Base-by-base conservation (phyloP, 2,329 filamentous ascomycete genomes). In the Colletotrichum aenigma region DNA sequence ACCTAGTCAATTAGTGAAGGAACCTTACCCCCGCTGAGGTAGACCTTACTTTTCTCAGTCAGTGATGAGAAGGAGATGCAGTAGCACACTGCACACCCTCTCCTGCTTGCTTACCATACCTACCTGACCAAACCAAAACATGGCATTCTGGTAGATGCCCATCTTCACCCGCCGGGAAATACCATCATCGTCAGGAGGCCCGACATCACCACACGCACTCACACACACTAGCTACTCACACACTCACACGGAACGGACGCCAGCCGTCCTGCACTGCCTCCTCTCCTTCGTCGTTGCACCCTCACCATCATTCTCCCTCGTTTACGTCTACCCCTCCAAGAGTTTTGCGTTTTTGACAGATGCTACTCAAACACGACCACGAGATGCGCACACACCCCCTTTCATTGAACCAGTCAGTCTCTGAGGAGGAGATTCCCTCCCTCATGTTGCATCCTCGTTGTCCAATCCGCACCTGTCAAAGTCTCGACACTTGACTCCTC, bases 121-220 rank as follows among this genome's bases (percentile, higher is more conserved):
- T 21, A 48, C 43, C 43, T 21, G 21, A 58, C 70, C 61, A 28
- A 28, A 65, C 64, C 62, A 60, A 62, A 73, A 70, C 60, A 76
- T 76, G 74, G 74, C 60, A 75, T 75, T 76, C 68, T 74, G 13
- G 18, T 61, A 76, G 52, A 75, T 70, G 38, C 61, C 74, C 74
- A 76, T 76, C 30, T 62, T 56, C 36, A 21, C n/a, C 36, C 30
- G 24, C 74, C 26, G n/a, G 71, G 24, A 61, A 76, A 76, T 76
- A 34, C 71, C 74, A 75, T 75, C 61, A 64, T 65, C 52, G 28
- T 24, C 52, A 70, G 21, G 66, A 52, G 43, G n/a, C 55, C 55
- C 21, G 55, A 58, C 55, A 58, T 26, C 70, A 28, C 36, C 36
- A 38, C 36, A 38, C 36, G 7, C 32, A 18, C 38, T n/a, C 36